phyloP scores from a whole-genome alignment of 2,329 filamentous ascomycete species.

The Didymella pinodella region DNA sequence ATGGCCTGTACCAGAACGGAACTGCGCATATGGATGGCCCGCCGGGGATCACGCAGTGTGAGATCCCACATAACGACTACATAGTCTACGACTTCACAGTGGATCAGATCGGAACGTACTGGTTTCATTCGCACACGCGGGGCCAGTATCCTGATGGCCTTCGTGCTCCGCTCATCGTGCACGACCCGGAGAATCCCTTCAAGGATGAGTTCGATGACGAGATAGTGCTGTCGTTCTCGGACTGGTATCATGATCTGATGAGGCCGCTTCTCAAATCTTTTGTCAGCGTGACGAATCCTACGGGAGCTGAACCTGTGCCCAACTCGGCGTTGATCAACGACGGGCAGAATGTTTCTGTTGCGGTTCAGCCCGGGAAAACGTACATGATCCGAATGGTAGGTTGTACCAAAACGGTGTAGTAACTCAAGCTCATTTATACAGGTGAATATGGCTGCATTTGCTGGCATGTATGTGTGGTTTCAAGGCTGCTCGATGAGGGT shows the following conservation, averaged over 20 bases:
- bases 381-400: conserved; percentile 70
- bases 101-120: conserved; percentile 61
- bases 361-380: conserved; percentile 58
- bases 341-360: conserved; percentile 53
- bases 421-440: background rate
- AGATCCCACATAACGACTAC: conserved; percentile 65
- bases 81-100: conserved; percentile 65
- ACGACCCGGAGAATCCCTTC: conserved; percentile 62
- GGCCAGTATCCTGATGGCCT: conserved; percentile 72
- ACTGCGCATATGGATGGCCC: conserved; percentile 78
- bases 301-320: conserved; percentile 69
- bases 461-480: conserved; percentile 72
- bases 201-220: conserved; percentile 65
- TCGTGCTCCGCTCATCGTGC: conserved; percentile 69
- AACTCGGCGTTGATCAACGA: conserved; percentile 71
- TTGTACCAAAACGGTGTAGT: background rate
- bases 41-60: conserved; percentile 65
- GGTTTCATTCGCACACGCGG: conserved; percentile 71
- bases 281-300: conserved; percentile 58
- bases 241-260: conserved; percentile 70
- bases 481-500: conserved; percentile 70
- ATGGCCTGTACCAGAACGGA: conserved; percentile 78
- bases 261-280: conserved; percentile 47
- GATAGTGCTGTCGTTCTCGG: conserved; percentile 69
- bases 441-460: conserved; percentile 70